A percentile compares a stretch with the other conserved stretches of the same genome.
Conservation (phyloP, 2,329 filamentous ascomycete species). For the Claviceps maximensis region DNA sequence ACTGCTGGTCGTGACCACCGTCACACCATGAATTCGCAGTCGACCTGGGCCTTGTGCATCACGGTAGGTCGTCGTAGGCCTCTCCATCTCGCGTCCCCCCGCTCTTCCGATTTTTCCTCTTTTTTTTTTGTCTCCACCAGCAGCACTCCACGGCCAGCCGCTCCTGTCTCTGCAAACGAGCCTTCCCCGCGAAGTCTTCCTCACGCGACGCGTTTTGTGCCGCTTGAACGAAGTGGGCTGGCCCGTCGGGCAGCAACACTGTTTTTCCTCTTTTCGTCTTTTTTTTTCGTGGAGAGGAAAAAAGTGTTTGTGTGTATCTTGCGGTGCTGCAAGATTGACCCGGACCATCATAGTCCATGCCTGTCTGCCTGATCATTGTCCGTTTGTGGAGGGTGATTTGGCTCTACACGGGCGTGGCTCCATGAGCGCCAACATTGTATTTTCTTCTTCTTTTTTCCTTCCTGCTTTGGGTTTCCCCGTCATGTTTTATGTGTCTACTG, state of each 20-base stretch:
- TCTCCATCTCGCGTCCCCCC: no score
- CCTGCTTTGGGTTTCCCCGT: no score
- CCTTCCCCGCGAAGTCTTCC: slow-evolving; percentile 23
- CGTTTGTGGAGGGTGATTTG: slow-evolving; percentile 3
- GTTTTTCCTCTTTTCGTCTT: not conserved
- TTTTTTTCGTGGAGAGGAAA: not conserved
- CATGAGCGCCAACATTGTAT: slow-evolving; percentile 32
- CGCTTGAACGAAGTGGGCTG: slow-evolving; percentile 23
- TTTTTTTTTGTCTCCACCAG: slow-evolving; percentile 5
- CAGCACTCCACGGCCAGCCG: slow-evolving; percentile 19
- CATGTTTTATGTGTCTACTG: no score
- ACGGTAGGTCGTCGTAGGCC: not conserved
- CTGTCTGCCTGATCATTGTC: slow-evolving; percentile 18
- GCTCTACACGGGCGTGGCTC: slow-evolving; percentile 36
- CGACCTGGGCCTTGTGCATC: not conserved
- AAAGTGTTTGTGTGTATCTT: slow-evolving; percentile 6
- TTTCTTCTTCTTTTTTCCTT: not conserved
- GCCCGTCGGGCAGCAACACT: slow-evolving; percentile 13
- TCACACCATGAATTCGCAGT: not conserved
- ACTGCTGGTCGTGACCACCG: not conserved
- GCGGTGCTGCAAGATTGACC: slow-evolving; percentile 28
- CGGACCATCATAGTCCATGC: slow-evolving; percentile 42
- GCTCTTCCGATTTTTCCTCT: not conserved
- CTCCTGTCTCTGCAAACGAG: slow-evolving; percentile 18
- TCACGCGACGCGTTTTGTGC: slow-evolving; percentile 23